Evolutionary conservation across 192 early-diverging fungal species (phyloP), one percentile per base, ranked within the genome.

Genomic region (Kickxella alabastrina): DNA sequence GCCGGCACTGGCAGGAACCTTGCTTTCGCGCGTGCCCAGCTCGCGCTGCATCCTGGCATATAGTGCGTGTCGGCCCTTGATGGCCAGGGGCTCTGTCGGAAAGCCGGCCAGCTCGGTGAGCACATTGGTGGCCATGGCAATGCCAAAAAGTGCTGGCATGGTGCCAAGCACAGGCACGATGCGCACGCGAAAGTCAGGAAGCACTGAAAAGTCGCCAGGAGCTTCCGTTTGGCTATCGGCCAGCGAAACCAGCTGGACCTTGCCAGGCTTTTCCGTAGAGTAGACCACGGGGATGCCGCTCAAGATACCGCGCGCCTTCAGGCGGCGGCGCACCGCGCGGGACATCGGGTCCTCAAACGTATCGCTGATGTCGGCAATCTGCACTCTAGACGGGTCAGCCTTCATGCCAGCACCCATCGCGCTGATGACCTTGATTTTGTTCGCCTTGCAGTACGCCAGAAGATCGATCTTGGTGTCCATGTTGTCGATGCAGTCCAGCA

Each of bases 381-480:
- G 96, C 36, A 98, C 86, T 12, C 90, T 83, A 23, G 93, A 92
- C n/a, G 94, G 89, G 65, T 98, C 93, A 1, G 91, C 82, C 65
- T 98, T 98, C 35, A 91, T 92, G n/a, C 96, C 94, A 3, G 94
- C 89, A 2, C 94, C 96, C 93, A 96, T 98, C 14, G 94, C 91
- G 38, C 88, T 88, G 24, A 98, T 91, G 18, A 98, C 87, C 22
- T 65, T 75, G 13, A 96, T 57, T 2, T 82, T 74, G 54, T 87
- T 55, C 21, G 87, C 77, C 23, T 83, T 76, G 68, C 96, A 98
- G 64, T 89, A 95, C 19, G 83, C 78, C 39, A 98, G 82, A 49
- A 98, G 70, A 15, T 88, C 88, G 49, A 93, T 42, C 65, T 98
- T 98, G 10, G 94, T 98, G 36, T 92, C 82, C 58, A 98, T 88